phyloP scores from a whole-genome alignment of 192 early-diverging fungal species.

The Dissophora ornata region DNA sequence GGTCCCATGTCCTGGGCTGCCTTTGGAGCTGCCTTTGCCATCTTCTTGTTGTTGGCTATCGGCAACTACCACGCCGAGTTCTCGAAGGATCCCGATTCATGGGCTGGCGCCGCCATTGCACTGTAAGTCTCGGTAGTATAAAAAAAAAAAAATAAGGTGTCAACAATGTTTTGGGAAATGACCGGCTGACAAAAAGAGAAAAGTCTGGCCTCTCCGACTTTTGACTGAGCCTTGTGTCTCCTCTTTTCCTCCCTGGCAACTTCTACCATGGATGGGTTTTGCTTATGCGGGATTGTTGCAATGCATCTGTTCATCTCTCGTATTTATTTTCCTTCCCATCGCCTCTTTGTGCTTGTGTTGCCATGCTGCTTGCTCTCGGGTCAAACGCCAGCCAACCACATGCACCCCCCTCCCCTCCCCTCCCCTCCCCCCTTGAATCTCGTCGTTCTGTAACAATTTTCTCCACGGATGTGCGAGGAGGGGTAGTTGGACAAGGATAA shows the following conservation, averaged over 20 bases:
- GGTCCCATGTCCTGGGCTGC: constrained; percentile 44
- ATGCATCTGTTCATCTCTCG: neutral
- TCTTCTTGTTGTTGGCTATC: constrained; percentile 40
- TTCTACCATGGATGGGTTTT: neutral
- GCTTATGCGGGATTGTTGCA: no score
- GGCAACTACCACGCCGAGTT: constrained; percentile 43
- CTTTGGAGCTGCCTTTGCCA: constrained; percentile 25
- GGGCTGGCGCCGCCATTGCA: constrained; percentile 39
- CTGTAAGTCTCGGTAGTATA: constrained; percentile 31
- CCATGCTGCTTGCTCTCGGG: constrained; percentile 6
- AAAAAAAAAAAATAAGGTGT: constrained; percentile 7
- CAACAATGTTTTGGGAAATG: neutral
- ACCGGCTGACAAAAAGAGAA: neutral
- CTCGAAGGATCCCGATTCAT: constrained; percentile 52
- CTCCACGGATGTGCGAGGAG: constrained; percentile 3
- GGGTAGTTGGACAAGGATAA: no score
- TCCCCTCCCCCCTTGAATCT: no score
- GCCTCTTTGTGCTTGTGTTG: neutral
- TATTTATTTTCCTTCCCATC: neutral
- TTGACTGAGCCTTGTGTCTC: neutral
- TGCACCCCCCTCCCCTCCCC: neutral
- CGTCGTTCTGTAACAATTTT: no score
- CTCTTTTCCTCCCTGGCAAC: constrained; percentile 1
- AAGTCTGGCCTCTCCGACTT: neutral
- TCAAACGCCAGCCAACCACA: neutral